These are phyloP conservation scores for Pseudogymnoascus sp. DNA, from an alignment of 2,329 filamentous ascomycete species.

Conservation along the genomic window DNA sequence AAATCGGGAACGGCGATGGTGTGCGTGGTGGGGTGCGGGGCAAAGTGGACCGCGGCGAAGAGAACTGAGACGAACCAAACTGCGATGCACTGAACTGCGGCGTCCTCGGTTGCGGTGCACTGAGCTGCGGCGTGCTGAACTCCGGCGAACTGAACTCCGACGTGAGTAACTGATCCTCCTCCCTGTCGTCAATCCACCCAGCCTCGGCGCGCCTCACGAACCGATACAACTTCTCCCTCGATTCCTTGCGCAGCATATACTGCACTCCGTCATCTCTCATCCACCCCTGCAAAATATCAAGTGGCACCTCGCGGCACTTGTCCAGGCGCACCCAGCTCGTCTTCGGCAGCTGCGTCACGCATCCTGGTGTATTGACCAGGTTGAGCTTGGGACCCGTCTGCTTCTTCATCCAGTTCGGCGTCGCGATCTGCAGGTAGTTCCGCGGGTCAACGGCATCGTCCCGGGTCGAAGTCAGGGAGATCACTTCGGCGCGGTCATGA, in stretches of 20 bases:
- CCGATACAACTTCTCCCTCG: background rate
- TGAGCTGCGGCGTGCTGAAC: background rate
- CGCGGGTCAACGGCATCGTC: background rate
- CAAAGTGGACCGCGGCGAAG: background rate
- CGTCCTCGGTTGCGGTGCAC: background rate
- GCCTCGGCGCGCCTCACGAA: background rate
- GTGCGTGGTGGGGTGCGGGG: background rate
- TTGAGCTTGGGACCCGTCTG: background rate
- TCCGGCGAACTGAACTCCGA: background rate
- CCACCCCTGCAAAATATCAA: background rate
- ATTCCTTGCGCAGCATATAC: constrained; percentile 1
- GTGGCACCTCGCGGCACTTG: background rate
- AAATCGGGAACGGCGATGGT: background rate
- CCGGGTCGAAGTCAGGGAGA: background rate
- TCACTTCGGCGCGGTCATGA: background rate
- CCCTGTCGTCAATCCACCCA: background rate
- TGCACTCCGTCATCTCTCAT: constrained; percentile 1
- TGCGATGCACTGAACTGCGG: background rate
- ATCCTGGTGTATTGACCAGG: background rate
- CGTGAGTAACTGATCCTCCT: background rate
- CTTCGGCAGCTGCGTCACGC: background rate
- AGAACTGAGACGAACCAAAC: background rate
- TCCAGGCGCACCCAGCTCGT: background rate
- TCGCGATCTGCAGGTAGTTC: constrained; percentile 3
- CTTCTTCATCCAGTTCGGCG: constrained; percentile 5